Base-by-base conservation (phyloP, 2,329 filamentous ascomycete genomes). In the Aspergillus intermedius region DNA sequence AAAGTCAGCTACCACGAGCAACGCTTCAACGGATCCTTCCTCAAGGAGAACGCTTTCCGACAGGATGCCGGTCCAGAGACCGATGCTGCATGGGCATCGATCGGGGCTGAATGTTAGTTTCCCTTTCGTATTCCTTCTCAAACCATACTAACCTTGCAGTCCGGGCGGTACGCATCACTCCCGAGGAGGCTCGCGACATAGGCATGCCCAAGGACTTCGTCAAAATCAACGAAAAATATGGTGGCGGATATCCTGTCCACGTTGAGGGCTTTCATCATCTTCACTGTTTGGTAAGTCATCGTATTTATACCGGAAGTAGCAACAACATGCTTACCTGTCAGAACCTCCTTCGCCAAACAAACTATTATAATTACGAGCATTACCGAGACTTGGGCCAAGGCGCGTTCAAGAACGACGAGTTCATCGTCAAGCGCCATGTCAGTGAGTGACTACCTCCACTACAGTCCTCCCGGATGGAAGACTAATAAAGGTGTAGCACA, bases 301-400 rank as follows among this genome's bases (percentile, higher is more conserved):
- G 9, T 5, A 7, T 3, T 8, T 13, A 7, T 5, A 13, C 1
- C 7, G 17, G 15, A n/a, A 9, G 4, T 5, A 9, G 4, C 4
- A 55, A 32, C n/a, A 7, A 13, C 15, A 15, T 10, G 12, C 52
- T 50, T 12, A 44, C 30, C 28, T 12, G 6, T 12, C n/a, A 76
- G 78, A 81, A 84, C 49, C 70, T 84, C 5, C 58, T 84, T 5
- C 76, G 81, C 1, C 77, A 84, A 57, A 67, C 76, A 0, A 64
- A 82, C 0, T 79, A 77, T 58, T 83, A 76, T 67, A 84, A 83
- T 57, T 78, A 78, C 48, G 71, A 77, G 15, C 77, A 82, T 58
- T 84, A 84, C 61, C 72, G 73, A 51, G 58, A 59, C 0, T 56
- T 74, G 22, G 75, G 75, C 3, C 58, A 72, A 19, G 76, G 79